These are phyloP conservation scores for Lentinula boryana DNA, from an alignment of 768 basidiomycete species.

Conservation along the genomic window DNA sequence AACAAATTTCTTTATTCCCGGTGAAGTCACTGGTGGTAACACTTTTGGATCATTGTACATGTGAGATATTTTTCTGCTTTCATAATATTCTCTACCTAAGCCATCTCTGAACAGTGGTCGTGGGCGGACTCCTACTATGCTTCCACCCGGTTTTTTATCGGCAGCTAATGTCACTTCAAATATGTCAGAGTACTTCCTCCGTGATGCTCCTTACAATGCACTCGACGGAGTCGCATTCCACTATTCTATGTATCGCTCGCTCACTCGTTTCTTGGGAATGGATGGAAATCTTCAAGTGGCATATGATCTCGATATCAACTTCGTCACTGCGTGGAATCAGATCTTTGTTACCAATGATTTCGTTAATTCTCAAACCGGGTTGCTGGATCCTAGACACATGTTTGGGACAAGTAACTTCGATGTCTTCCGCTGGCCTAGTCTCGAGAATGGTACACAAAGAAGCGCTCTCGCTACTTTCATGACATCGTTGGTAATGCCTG, in stretches of 20 bases:
- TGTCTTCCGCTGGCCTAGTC: constrained; percentile 88
- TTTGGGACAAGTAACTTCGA: constrained; percentile 92
- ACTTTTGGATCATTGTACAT: constrained; percentile 83
- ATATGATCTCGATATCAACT: constrained; percentile 78
- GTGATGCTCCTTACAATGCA: constrained; percentile 54
- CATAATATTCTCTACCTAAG: background rate
- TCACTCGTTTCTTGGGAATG: constrained; percentile 89
- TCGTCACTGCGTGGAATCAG: constrained; percentile 89
- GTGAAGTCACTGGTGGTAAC: constrained; percentile 94
- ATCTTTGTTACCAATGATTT: constrained; percentile 89
- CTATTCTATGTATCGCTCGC: constrained; percentile 86
- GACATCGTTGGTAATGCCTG: constrained; percentile 79
- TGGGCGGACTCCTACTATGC: constrained; percentile 72
- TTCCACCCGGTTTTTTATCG: constrained; percentile 59
- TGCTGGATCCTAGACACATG: constrained; percentile 82
- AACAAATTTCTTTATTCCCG: constrained; percentile 84
- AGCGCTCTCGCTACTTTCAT: constrained; percentile 77
- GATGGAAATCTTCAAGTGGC: constrained; percentile 92
- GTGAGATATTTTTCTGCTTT: constrained; percentile 33
- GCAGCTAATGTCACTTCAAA: constrained; percentile 61
- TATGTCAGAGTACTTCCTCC: constrained; percentile 77
- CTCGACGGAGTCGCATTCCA: constrained; percentile 87
- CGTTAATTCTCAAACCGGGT: constrained; percentile 59
- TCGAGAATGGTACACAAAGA: constrained; percentile 77
- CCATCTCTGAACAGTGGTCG: constrained; percentile 53